Evolutionary conservation across 495 filamentous ascomycete species (phyloP).

Genomic region (Pseudoneurospora amorphoporcata): DNA sequence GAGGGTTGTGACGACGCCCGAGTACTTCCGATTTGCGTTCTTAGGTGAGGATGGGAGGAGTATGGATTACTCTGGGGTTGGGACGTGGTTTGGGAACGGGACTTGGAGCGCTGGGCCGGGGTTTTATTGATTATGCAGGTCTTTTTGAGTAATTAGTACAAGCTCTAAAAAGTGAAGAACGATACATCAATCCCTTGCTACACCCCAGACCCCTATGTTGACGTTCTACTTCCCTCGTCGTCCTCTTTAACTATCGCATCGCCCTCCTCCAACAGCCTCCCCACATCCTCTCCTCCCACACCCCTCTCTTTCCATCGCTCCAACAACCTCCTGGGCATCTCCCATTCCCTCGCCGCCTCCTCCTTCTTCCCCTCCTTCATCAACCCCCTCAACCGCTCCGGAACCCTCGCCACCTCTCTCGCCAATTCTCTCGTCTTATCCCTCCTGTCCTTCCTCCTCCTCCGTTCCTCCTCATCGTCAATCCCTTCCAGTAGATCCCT

Average conservation of each 20-base stretch:
- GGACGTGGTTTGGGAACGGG: conserved; percentile 21
- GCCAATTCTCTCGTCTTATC: conserved; percentile 39
- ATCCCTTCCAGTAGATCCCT: conserved; percentile 22
- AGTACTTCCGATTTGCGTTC: conserved; percentile 20
- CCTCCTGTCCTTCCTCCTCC: conserved; percentile 41
- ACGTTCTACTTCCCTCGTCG: background rate
- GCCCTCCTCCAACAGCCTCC: conserved; percentile 40
- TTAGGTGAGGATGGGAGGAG: conserved; percentile 1
- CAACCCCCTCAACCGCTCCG: conserved; percentile 55
- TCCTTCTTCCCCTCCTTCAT: conserved; percentile 49
- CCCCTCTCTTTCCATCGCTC: conserved; percentile 42
- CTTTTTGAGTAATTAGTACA: background rate
- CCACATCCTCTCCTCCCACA: conserved; percentile 38
- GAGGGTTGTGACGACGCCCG: conserved; percentile 1
- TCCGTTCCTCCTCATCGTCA: conserved; percentile 43
- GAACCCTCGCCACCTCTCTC: conserved; percentile 41
- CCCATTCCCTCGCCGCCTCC: conserved; percentile 51
- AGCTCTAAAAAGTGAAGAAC: background rate
- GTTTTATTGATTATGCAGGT: conserved; percentile 5
- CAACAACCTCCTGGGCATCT: conserved; percentile 42
- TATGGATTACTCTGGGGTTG: conserved; percentile 14
- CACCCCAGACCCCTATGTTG: background rate
- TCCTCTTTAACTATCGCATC: conserved; percentile 34
- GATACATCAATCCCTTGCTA: background rate
- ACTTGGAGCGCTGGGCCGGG: conserved; percentile 15